Conservation (phyloP, 495 filamentous ascomycete species). For the Paragyromitra xinjiangensis region DNA sequence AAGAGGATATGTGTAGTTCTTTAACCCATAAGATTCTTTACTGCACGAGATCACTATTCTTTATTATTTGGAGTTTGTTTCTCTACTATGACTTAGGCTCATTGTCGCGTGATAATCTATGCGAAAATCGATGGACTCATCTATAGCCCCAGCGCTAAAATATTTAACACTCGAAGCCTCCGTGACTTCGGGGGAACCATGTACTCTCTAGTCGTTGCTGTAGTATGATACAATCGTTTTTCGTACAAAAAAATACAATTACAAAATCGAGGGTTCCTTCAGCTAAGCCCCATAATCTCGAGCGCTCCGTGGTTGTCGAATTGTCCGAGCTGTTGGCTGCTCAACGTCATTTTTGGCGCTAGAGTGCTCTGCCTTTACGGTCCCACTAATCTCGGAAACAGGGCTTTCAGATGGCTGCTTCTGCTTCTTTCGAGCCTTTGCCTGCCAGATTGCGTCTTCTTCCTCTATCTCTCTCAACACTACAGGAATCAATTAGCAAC, state of each 20-base stretch:
- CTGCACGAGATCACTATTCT: background rate
- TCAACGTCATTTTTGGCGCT: background rate
- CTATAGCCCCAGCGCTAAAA: background rate
- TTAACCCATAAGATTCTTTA: background rate
- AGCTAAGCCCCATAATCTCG: slow-evolving; percentile 50
- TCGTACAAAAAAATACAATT: slow-evolving; percentile 12
- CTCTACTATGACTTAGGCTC: background rate
- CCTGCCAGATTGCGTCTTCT: slow-evolving; percentile 73
- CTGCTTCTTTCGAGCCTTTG: slow-evolving; percentile 48
- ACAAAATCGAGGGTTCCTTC: slow-evolving; percentile 6
- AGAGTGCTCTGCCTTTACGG: background rate
- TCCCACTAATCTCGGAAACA: slow-evolving; percentile 7
- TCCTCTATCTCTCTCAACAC: slow-evolving; percentile 83
- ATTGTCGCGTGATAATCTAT: slow-evolving; percentile 29
- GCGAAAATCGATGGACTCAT: slow-evolving; percentile 8
- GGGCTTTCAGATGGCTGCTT: slow-evolving; percentile 4
- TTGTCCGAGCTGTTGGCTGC: background rate
- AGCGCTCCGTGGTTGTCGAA: slow-evolving; percentile 31
- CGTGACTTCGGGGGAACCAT: no score
- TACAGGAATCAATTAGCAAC: slow-evolving; percentile 51
- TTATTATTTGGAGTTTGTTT: background rate
- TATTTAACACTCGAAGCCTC: background rate
- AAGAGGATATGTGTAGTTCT: background rate
- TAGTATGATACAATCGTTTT: background rate
- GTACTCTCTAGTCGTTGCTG: background rate